Percentiles rank a stretch among this genome's conserved stretches.
Conservation (phyloP, 441 rosid genomes). For the Croton laevigatus region DNA sequence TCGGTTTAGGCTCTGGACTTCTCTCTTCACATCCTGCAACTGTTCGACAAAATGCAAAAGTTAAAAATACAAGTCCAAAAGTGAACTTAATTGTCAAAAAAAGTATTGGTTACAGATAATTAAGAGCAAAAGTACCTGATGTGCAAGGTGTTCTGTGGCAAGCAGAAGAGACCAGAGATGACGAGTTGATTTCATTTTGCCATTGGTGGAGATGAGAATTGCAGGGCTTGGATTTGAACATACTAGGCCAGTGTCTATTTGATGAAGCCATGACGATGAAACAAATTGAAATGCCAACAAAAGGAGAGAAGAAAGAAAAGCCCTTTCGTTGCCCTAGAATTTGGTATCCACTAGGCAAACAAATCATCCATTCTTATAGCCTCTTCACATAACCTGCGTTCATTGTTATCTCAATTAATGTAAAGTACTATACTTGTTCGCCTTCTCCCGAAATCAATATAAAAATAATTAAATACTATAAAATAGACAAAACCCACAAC, state of each 20-base stretch:
- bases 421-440: constrained; percentile 2
- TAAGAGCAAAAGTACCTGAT: constrained; percentile 44
- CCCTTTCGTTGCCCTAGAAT: constrained; percentile 30
- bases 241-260: constrained; percentile 99
- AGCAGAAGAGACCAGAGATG: constrained; percentile 49
- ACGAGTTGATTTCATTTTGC: constrained; percentile 80
- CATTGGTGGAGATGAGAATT: constrained; percentile 68
- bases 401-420: constrained; percentile 27
- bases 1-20: constrained; percentile 96
- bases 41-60: background rate
- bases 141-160: constrained; percentile 58
- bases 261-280: constrained; percentile 78
- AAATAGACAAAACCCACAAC: constrained; percentile 36
- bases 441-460: constrained; percentile 25
- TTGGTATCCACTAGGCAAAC: constrained; percentile 23
- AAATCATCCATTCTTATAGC: constrained; percentile 56
- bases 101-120: background rate
- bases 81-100: background rate
- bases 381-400: constrained; percentile 56
- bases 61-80: background rate
- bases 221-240: constrained; percentile 98
- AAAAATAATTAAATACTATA: constrained; percentile 3
- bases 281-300: constrained; percentile 10
- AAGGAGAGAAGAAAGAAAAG: constrained; percentile 19
- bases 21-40: constrained; percentile 76